Evolutionary conservation across 2,329 filamentous ascomycete species (phyloP).

Genomic region (Fusarium sp.): DNA sequence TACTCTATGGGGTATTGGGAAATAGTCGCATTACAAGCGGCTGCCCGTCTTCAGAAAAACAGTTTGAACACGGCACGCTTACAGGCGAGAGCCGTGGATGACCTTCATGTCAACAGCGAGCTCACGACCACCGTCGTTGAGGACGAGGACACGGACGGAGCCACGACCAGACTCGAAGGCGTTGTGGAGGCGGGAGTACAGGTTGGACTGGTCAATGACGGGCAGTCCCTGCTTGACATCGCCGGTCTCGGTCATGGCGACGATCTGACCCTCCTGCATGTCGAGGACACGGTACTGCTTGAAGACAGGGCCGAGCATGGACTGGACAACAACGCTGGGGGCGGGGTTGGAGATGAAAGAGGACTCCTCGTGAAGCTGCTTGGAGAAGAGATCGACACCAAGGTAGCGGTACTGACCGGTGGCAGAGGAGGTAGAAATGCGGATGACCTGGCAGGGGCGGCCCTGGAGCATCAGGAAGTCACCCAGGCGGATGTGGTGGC

Average conservation of each 20-base stretch:
- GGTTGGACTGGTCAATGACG: slow-evolving; percentile 94
- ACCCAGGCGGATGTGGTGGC: slow-evolving; percentile 99
- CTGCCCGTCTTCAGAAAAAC: slow-evolving; percentile 36
- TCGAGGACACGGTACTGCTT: slow-evolving; percentile 99
- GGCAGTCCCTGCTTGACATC: slow-evolving; percentile 97
- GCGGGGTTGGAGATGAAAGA: slow-evolving; percentile 97
- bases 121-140: slow-evolving; percentile 93
- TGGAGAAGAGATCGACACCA: slow-evolving; percentile 99
- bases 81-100: slow-evolving; percentile 84
- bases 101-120: slow-evolving; percentile 99
- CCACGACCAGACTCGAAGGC: slow-evolving; percentile 94
- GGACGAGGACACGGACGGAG: slow-evolving; percentile 94
- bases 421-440: slow-evolving; percentile 97
- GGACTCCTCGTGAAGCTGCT: slow-evolving; percentile 99
- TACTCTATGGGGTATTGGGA: slow-evolving; percentile 37
- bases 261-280: slow-evolving; percentile 87
- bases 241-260: slow-evolving; percentile 98
- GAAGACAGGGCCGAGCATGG: slow-evolving; percentile 99
- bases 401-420: slow-evolving; percentile 99
- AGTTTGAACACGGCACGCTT: slow-evolving; percentile 54
- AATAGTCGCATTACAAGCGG: slow-evolving; percentile 47
- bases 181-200: slow-evolving; percentile 84
- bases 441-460: slow-evolving; percentile 99
- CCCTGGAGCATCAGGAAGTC: slow-evolving; percentile 99
- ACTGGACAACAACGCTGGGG: slow-evolving; percentile 97